These are phyloP conservation scores for Ascocoryne sarcoides DNA, from an alignment of 2,329 filamentous ascomycete species.

Conservation along the genomic window DNA sequence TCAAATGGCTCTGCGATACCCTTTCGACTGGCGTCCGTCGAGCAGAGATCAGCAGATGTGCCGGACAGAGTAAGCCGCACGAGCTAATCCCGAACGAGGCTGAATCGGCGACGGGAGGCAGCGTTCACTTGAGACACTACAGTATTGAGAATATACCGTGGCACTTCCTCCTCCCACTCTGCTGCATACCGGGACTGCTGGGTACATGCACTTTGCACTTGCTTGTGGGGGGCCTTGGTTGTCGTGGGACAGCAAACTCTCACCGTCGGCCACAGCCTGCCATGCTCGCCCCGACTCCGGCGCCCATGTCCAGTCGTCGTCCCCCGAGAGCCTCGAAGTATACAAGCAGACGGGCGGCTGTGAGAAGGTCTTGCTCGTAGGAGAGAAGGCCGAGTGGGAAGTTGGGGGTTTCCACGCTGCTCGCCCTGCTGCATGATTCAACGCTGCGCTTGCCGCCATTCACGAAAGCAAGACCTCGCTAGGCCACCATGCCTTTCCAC, in stretches of 20 bases:
- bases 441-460: constrained; percentile 2
- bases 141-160: constrained; percentile 1
- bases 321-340: background rate
- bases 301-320: constrained; percentile 1
- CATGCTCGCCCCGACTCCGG: background rate
- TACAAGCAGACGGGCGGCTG: too few species aligned
- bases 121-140: constrained; percentile 6
- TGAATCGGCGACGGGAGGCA: constrained; percentile 18
- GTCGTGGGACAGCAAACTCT: background rate
- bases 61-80: constrained; percentile 5
- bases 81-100: constrained; percentile 19
- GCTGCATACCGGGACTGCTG: too few species aligned
- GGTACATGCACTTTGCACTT: too few species aligned
- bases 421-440: constrained; percentile 16
- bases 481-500: constrained; percentile 4
- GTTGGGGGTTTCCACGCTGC: constrained; percentile 1
- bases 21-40: constrained; percentile 8
- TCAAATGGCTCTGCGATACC: constrained; percentile 5
- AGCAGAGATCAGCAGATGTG: constrained; percentile 16
- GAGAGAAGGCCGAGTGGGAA: too few species aligned
- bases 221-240: too few species aligned
- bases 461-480: background rate
- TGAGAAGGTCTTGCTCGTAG: too few species aligned
- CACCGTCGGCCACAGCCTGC: background rate
- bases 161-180: background rate